Percentiles rank a stretch among this genome's conserved stretches.
Evolutionary conservation across 2,329 filamentous ascomycete genomes (phyloP).

Genomic region (Epichloe festucae): DNA sequence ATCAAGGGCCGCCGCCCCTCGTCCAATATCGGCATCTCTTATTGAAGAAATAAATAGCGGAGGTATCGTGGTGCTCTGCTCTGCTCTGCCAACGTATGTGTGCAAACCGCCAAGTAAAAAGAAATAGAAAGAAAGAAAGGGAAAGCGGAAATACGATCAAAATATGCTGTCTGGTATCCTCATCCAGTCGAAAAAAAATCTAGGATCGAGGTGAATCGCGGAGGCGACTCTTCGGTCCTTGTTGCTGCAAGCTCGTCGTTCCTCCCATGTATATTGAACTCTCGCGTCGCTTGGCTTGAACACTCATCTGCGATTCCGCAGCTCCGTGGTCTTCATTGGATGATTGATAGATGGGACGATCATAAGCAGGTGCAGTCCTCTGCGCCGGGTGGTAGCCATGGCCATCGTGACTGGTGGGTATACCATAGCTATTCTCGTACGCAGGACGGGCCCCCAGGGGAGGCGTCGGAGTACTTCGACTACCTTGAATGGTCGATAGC

Average conservation of each 20-base stretch:
- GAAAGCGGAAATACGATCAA: not conserved
- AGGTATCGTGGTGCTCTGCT: conserved; percentile 15
- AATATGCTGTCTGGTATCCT: not conserved
- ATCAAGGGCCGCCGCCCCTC: not conserved
- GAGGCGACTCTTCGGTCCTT: conserved; percentile 39
- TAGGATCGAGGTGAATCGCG: conserved; percentile 38
- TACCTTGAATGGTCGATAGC: conserved; percentile 17
- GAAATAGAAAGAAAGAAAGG: not conserved
- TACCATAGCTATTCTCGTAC: conserved; percentile 30
- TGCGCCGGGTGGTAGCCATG: conserved; percentile 9
- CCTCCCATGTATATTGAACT: conserved; percentile 45
- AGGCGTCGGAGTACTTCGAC: conserved; percentile 32
- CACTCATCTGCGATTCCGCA: conserved; percentile 17
- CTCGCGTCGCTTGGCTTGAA: conserved; percentile 36
- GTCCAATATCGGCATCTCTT: not conserved
- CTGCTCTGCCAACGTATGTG: not conserved
- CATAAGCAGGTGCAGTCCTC: conserved; percentile 21
- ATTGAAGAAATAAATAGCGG: conserved; percentile 12
- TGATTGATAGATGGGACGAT: conserved; percentile 23
- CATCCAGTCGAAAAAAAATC: not conserved
- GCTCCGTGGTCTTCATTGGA: conserved; percentile 12
- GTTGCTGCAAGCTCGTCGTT: conserved; percentile 33
- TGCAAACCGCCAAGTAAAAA: not conserved
- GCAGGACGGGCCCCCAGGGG: conserved; percentile 24
- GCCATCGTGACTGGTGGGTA: conserved; percentile 14